Percentiles rank a stretch among this genome's conserved stretches.
Conservation (phyloP, 305 asterid genomes). For the Petunia hybrid region DNA sequence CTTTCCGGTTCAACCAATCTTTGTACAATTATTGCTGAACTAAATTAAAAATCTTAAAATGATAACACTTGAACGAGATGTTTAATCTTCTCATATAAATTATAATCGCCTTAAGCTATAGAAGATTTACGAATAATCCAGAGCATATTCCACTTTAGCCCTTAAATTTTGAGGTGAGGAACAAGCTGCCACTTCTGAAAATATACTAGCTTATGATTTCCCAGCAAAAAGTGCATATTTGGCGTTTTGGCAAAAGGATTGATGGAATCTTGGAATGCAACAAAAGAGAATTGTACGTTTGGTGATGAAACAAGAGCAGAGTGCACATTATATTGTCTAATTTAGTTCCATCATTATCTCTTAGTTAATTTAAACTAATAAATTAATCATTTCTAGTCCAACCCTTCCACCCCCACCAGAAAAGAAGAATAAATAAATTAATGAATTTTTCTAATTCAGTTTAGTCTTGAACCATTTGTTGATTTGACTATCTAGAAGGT, state of each 20-base stretch:
- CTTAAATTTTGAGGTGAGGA: neutral
- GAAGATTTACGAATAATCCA: neutral
- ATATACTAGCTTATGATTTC: neutral
- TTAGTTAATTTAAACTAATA: neutral
- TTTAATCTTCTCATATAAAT: too few relatives aligned
- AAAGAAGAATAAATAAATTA: neutral
- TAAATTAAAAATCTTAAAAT: neutral
- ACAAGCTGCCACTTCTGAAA: too few relatives aligned
- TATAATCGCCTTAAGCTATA: neutral
- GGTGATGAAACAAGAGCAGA: neutral
- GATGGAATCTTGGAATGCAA: neutral
- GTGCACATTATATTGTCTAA: too few relatives aligned
- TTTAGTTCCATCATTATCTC: neutral
- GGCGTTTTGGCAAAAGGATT: neutral
- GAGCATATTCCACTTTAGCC: slow-evolving; percentile 11
- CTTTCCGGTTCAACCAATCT: neutral
- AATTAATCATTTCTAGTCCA: neutral
- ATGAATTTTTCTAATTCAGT: neutral
- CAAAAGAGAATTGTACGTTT: neutral
- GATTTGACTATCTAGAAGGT: neutral
- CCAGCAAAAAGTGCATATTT: neutral
- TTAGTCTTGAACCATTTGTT: neutral
- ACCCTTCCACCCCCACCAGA: neutral
- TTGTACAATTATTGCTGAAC: neutral
- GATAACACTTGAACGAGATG: slow-evolving; percentile 15